These are phyloP conservation scores for Plasmodium fragile DNA, from an alignment of 169 alveolate genomes.

Conservation along the genomic window DNA sequence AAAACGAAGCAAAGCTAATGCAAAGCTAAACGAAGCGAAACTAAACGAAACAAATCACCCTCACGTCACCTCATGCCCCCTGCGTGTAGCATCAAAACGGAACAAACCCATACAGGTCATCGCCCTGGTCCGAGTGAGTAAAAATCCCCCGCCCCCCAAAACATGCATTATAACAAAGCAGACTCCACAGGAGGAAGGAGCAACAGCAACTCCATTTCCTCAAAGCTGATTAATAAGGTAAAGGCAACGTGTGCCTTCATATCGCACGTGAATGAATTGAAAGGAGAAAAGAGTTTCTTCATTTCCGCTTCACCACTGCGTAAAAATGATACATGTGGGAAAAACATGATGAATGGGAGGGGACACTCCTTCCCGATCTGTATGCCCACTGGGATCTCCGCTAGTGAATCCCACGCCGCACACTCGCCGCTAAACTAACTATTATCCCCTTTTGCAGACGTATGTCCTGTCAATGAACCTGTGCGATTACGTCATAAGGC, in stretches of 20 bases:
- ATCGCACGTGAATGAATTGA: not conserved
- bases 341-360: not conserved
- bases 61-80: not conserved
- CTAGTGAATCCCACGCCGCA: not conserved
- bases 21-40: not conserved
- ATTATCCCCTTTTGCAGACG: constrained; percentile 23
- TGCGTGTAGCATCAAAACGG: not conserved
- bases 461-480: constrained; percentile 14
- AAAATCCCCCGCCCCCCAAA: not conserved
- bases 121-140: not conserved
- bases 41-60: not conserved
- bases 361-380: not conserved
- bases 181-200: not conserved
- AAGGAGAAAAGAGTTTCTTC: not conserved
- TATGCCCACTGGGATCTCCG: not conserved
- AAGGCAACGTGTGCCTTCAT: not conserved
- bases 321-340: not conserved
- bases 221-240: constrained; percentile 30
- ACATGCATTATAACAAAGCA: constrained; percentile 1
- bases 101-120: not conserved
- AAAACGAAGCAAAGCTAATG: not conserved
- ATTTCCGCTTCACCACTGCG: not conserved
- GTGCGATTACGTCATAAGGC: constrained; percentile 65
- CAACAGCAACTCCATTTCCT: not conserved
- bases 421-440: not conserved